Evolutionary conservation across 805 yeast genomes (phyloP).

Genomic region (Kazachstania martiniae): DNA sequence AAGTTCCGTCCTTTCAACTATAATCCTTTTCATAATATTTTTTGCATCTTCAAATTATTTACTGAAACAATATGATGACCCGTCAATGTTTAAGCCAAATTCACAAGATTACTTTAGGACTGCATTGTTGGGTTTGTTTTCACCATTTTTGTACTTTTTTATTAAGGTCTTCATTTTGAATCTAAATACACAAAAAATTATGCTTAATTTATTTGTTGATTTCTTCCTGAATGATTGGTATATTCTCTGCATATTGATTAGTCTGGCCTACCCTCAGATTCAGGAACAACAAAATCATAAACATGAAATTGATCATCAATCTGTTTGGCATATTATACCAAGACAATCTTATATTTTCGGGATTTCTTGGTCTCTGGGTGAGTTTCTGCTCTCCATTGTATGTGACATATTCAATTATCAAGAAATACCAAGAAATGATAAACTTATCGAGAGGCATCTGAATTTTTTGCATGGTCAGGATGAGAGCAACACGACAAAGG

Average conservation of each 20-base stretch:
- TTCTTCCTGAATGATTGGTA: constrained; percentile 29
- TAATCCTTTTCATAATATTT: constrained; percentile 9
- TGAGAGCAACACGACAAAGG: not conserved
- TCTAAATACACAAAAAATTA: constrained; percentile 20
- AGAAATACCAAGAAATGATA: constrained; percentile 11
- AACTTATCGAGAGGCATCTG: not conserved
- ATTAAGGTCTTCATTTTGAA: constrained; percentile 22
- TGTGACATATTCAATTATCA: constrained; percentile 19
- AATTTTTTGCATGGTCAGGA: not conserved
- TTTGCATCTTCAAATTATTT: constrained; percentile 14
- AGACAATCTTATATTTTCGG: constrained; percentile 33
- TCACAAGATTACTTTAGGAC: constrained; percentile 32
- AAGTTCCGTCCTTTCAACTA: constrained; percentile 7
- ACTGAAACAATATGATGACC: constrained; percentile 16
- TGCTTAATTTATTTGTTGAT: constrained; percentile 23
- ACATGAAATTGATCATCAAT: constrained; percentile 3
- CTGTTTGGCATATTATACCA: constrained; percentile 32
- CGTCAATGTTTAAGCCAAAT: constrained; percentile 27
- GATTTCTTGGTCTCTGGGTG: constrained; percentile 28
- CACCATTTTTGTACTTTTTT: constrained; percentile 27
- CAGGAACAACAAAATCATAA: constrained; percentile 11
- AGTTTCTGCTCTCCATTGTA: constrained; percentile 20
- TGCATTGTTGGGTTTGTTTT: constrained; percentile 26
- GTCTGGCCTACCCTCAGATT: constrained; percentile 33
- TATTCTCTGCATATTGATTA: constrained; percentile 27